These are phyloP conservation scores for Thermothielavioides terrestris DNA, from an alignment of 495 filamentous ascomycete genomes.

Conservation along the genomic window DNA sequence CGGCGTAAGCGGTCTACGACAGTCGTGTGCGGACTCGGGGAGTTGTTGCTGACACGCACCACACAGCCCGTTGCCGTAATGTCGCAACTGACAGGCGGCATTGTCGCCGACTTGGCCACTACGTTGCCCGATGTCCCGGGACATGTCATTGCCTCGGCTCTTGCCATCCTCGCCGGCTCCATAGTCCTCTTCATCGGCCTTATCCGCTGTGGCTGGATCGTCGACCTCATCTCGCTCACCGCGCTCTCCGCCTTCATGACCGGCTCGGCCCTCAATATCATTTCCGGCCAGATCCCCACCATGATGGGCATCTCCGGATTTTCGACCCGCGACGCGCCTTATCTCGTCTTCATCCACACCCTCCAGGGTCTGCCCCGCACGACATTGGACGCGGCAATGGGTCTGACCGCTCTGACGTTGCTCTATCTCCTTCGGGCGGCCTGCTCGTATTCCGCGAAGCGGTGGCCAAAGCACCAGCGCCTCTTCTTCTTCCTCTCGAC, in stretches of 20 bases:
- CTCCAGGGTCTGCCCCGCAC: conserved; percentile 64
- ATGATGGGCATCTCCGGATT: conserved; percentile 80
- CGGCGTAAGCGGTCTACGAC: conserved; percentile 55
- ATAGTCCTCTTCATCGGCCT: conserved; percentile 79
- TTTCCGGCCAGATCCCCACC: conserved; percentile 73
- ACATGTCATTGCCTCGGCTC: conserved; percentile 64
- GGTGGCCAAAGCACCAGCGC: conserved; percentile 60
- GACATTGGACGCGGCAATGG: conserved; percentile 77
- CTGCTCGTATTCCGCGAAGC: conserved; percentile 60
- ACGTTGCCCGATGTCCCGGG: conserved; percentile 49
- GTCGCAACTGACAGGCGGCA: conserved; percentile 78
- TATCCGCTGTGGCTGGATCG: conserved; percentile 77
- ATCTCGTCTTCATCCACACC: conserved; percentile 78
- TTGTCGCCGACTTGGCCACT: conserved; percentile 54
- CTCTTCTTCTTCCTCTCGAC: conserved; percentile 84
- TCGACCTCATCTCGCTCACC: conserved; percentile 88
- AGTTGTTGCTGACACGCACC: conserved; percentile 5
- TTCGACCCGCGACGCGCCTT: conserved; percentile 69
- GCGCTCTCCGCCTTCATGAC: conserved; percentile 98
- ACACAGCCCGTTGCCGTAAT: conserved; percentile 85
- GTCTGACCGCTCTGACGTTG: conserved; percentile 70
- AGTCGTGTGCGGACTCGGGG: not conserved
- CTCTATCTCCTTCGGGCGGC: conserved; percentile 71
- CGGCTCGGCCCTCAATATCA: conserved; percentile 87
- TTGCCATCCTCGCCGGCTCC: conserved; percentile 73